Evolutionary conservation across 1,284 basidiomycete genomes (phyloP), one percentile per base, ranked within the genome.

Genomic region (Mycena citricolor): DNA sequence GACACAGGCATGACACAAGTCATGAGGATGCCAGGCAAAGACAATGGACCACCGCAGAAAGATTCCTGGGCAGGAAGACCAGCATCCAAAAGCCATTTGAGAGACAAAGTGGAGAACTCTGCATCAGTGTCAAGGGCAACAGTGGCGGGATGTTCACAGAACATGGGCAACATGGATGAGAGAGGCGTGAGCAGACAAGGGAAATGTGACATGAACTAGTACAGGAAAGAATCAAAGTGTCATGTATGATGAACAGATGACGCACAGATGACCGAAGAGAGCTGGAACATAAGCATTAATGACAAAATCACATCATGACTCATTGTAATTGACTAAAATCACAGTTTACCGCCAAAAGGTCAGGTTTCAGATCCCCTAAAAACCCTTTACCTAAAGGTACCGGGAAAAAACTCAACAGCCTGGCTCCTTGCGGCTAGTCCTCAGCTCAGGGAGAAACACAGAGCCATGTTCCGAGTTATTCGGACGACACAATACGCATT

Each of bases 331-430:
- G 19, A 22, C 10, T 20, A 13, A 13, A 23, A 19, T 35, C 24
- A 35, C 33, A 35, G 2, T n/a, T 10, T 8, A 35, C 16, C 8
- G 24, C 16, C 12, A 35, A 35, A 35, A 17, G 13, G 33, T 35
- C 20, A 35, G 21, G 16, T 13, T 21, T 14, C 13, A 12, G 13
- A 22, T 13, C 13, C 33, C 13, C 33, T 20, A 8, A 21, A 35
- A 35, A 17, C 20, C 33, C 33, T 22, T 17, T 35, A 35, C 33
- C 33, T 35, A 35, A 35, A 8, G 33, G 33, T 35, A 35, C 19
- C 33, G 33, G 33, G 33, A 35, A 35, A n/a, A n/a, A n/a, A n/a
- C n/a, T n/a, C n/a, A n/a, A n/a, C n/a, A n/a, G n/a, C n/a, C n/a
- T n/a, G n/a, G n/a, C n/a, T n/a, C n/a, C n/a, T n/a, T n/a, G n/a